Percentiles rank a stretch among this genome's conserved stretches.
phyloP scores from a whole-genome alignment of 2,329 filamentous ascomycete species.

The Pseudogymnoascus sp. region DNA sequence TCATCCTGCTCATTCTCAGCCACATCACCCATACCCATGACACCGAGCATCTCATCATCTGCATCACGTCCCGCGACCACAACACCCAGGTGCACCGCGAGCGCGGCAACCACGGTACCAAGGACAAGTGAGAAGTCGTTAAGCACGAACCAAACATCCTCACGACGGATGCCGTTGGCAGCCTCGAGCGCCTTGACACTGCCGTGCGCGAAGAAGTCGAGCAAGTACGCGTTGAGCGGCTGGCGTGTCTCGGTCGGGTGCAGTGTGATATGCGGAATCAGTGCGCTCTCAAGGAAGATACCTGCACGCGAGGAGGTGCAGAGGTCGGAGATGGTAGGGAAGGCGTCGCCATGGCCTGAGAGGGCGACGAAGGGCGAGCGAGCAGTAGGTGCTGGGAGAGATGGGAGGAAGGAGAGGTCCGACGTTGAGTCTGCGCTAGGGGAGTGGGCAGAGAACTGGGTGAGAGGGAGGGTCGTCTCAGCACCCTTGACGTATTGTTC shows the following conservation, averaged over 20 bases:
- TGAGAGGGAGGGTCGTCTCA: conserved; percentile 25
- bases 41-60: conserved; percentile 29
- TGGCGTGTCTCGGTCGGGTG: conserved; percentile 45
- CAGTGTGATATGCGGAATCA: conserved; percentile 60
- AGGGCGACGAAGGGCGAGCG: conserved; percentile 64
- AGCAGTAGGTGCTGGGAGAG: conserved; percentile 36
- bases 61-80: conserved; percentile 43
- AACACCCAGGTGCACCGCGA: conserved; percentile 49
- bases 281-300: conserved; percentile 66
- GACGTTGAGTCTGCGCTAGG: conserved; percentile 10
- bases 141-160: conserved; percentile 64
- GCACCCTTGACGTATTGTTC: conserved; percentile 44
- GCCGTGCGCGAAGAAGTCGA: conserved; percentile 72
- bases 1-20: conserved; percentile 33
- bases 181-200: conserved; percentile 49
- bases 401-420: conserved; percentile 19
- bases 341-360: conserved; percentile 58
- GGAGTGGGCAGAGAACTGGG: conserved; percentile 17
- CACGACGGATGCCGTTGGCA: conserved; percentile 57
- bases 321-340: conserved; percentile 57
- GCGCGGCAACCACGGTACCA: conserved; percentile 62
- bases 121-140: conserved; percentile 59
- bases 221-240: conserved; percentile 59
- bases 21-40: conserved; percentile 42
- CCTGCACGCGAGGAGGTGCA: conserved; percentile 56